Evolutionary conservation across 768 basidiomycete genomes (phyloP).

Genomic region (Trichaptum fuscoviolaceum): DNA sequence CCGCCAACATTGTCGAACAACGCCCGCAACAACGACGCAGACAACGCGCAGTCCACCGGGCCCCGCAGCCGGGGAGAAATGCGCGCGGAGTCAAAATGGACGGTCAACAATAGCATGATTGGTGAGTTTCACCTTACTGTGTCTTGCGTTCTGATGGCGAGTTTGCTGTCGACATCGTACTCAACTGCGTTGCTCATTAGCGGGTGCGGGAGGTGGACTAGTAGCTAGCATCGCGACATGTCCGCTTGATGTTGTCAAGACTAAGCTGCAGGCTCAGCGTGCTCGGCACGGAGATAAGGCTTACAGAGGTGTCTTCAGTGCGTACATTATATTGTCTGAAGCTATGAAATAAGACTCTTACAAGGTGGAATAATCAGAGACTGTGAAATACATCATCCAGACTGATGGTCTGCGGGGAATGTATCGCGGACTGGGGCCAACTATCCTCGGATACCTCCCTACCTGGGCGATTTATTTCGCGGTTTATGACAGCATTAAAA

Average conservation of each 20-base stretch:
- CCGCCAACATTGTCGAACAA: not conserved
- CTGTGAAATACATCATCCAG: slow-evolving; percentile 47
- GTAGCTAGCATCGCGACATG: slow-evolving; percentile 92
- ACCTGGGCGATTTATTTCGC: slow-evolving; percentile 99
- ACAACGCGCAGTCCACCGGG: not conserved
- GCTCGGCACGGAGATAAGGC: slow-evolving; percentile 59
- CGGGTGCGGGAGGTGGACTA: slow-evolving; percentile 94
- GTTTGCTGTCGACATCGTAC: slow-evolving; percentile 9
- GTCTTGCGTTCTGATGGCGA: slow-evolving; percentile 13
- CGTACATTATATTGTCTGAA: slow-evolving; percentile 16
- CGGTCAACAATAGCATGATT: slow-evolving; percentile 70
- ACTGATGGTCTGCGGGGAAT: slow-evolving; percentile 81
- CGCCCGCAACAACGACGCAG: slow-evolving; percentile 3
- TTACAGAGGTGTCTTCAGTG: slow-evolving; percentile 60
- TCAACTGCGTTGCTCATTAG: slow-evolving; percentile 30
- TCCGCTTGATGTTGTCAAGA: slow-evolving; percentile 97
- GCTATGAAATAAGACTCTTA: slow-evolving; percentile 23
- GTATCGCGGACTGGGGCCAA: slow-evolving; percentile 97
- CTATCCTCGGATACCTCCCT: slow-evolving; percentile 92
- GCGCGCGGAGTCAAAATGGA: slow-evolving; percentile 60
- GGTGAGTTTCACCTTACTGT: slow-evolving; percentile 39
- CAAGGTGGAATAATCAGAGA: slow-evolving; percentile 34
- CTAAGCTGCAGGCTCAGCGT: slow-evolving; percentile 92
- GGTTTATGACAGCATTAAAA: slow-evolving; percentile 95
- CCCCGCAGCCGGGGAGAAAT: slow-evolving; percentile 39